Conservation (phyloP, 805 yeast species). For the Ogataea sp. region DNA sequence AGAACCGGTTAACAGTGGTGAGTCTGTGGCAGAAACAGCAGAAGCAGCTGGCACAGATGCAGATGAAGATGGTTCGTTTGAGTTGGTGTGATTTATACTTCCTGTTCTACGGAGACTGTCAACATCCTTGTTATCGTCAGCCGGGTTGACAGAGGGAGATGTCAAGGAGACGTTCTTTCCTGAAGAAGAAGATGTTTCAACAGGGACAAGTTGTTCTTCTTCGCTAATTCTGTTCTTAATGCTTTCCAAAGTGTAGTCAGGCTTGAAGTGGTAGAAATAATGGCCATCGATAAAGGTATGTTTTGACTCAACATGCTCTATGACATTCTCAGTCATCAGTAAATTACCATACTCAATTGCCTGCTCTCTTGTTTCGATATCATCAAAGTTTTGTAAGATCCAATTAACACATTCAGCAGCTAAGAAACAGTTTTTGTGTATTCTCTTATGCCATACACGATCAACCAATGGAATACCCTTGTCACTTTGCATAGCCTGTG, state of each 20-base stretch:
- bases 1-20: not conserved
- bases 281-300: slow-evolving; percentile 90
- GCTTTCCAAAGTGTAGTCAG: slow-evolving; percentile 38
- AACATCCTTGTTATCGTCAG: not conserved
- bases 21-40: too few relatives aligned
- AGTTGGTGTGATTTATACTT: too few relatives aligned
- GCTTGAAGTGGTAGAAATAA: slow-evolving; percentile 70
- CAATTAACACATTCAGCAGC: slow-evolving; percentile 85
- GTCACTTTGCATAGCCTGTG: slow-evolving; percentile 57
- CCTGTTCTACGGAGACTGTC: not conserved
- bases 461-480: slow-evolving; percentile 64
- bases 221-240: slow-evolving; percentile 6
- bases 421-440: slow-evolving; percentile 68
- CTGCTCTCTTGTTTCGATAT: slow-evolving; percentile 72
- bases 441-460: slow-evolving; percentile 85
- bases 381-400: slow-evolving; percentile 72
- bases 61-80: too few relatives aligned
- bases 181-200: not conserved
- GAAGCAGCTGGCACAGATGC: too few relatives aligned
- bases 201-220: not conserved
- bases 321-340: slow-evolving; percentile 62
- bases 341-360: slow-evolving; percentile 76
- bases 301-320: slow-evolving; percentile 74
- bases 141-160: slow-evolving; percentile 4
- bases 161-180: not conserved